Evolutionary conservation across 352 stramenopile genomes (phyloP).

Genomic region (Phytophthora litchii): DNA sequence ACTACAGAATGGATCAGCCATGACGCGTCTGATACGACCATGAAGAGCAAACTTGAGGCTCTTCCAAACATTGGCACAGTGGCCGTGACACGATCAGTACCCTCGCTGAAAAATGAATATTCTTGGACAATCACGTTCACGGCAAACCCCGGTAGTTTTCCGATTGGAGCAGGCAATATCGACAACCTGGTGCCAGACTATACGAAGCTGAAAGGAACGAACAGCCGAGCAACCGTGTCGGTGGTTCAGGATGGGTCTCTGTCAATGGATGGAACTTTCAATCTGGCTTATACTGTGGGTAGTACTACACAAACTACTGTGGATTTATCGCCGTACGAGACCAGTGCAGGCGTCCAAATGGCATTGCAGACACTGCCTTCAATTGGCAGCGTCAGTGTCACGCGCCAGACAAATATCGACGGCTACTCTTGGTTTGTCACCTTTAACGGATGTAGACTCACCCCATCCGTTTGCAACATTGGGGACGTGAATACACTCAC

Average conservation of each 20-base stretch:
- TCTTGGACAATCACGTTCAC: constrained; percentile 94
- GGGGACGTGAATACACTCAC: constrained; percentile 80
- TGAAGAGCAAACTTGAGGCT: constrained; percentile 92
- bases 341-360: constrained; percentile 41
- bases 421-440: constrained; percentile 92
- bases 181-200: constrained; percentile 47
- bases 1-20: constrained; percentile 89
- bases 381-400: constrained; percentile 73
- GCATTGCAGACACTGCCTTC: constrained; percentile 54
- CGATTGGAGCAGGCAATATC: constrained; percentile 74
- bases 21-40: constrained; percentile 92
- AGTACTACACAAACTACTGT: constrained; percentile 39
- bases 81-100: constrained; percentile 77
- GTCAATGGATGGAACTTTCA: constrained; percentile 67
- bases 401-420: constrained; percentile 54
- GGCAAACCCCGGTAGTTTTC: constrained; percentile 93
- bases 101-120: constrained; percentile 91
- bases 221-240: constrained; percentile 43
- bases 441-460: constrained; percentile 83
- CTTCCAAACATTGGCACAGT: constrained; percentile 94
- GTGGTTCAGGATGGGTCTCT: constrained; percentile 54
- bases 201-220: constrained; percentile 51
- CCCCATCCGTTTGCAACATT: constrained; percentile 89
- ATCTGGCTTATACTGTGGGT: constrained; percentile 51
- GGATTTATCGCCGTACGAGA: constrained; percentile 65